phyloP scores from a whole-genome alignment of 2,329 filamentous ascomycete genomes.

The Apiospora malaysiana region DNA sequence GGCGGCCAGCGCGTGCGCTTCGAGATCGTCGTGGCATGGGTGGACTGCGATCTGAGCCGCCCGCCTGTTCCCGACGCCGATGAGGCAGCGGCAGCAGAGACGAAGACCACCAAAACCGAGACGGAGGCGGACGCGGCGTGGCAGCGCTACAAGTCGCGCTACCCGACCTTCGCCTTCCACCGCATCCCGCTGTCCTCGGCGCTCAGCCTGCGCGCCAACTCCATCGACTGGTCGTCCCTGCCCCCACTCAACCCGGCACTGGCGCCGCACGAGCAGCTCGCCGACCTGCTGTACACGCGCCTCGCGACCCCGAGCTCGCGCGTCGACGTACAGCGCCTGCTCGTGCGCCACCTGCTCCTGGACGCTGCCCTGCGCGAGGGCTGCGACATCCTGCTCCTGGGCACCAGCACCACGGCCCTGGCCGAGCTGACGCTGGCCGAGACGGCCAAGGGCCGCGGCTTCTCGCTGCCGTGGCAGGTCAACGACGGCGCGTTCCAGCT shows the following conservation, averaged over 20 bases:
- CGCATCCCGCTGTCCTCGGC: slow-evolving; percentile 68
- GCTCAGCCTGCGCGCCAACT: slow-evolving; percentile 48
- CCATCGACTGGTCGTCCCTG: slow-evolving; percentile 61
- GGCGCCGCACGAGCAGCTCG: slow-evolving; percentile 44
- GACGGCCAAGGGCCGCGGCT: slow-evolving; percentile 90
- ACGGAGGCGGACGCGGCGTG: slow-evolving; percentile 31
- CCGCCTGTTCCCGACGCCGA: slow-evolving; percentile 16
- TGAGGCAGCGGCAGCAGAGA: slow-evolving; percentile 30
- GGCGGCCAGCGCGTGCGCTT: slow-evolving; percentile 49
- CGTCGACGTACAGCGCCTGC: slow-evolving; percentile 72
- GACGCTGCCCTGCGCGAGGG: slow-evolving; percentile 60
- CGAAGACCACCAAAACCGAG: not conserved
- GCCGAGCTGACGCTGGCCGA: slow-evolving; percentile 86
- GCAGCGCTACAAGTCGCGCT: slow-evolving; percentile 58
- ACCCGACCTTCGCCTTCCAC: slow-evolving; percentile 70
- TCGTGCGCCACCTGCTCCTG: slow-evolving; percentile 76
- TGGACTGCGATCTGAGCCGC: slow-evolving; percentile 45
- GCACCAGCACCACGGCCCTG: slow-evolving; percentile 84
- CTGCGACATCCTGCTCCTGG: slow-evolving; percentile 79
- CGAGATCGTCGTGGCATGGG: slow-evolving; percentile 66
- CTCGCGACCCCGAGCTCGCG: slow-evolving; percentile 77
- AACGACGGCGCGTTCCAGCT: slow-evolving; percentile 68
- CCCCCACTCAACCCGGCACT: slow-evolving; percentile 17
- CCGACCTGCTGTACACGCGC: slow-evolving; percentile 55
- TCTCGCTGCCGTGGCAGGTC: slow-evolving; percentile 80